Base-by-base conservation (phyloP, 805 yeast species). In the Priceomyces castillae region DNA sequence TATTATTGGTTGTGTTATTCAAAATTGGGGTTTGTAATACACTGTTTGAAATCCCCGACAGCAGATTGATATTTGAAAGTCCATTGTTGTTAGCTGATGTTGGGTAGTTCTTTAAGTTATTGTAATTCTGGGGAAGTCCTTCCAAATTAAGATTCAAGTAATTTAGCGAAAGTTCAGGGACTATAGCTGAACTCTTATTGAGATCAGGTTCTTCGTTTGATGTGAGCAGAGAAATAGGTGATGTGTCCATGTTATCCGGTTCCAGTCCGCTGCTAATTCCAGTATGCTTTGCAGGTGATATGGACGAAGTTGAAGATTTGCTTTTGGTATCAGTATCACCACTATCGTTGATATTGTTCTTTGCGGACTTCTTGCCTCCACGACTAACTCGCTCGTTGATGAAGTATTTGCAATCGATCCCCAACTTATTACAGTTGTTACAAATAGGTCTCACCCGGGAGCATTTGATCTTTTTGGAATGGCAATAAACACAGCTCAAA, bases 391-490 rank as follows among this genome's bases (percentile, higher is more conserved):
- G 54, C 47, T 80, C 82, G 51, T 81, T 81, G 37, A 74, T 71
- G 51, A 79, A 81, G 54, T 80, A 80, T 48, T 71, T 71, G 59
- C 86, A 81, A 28, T 67, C 73, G 31, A 69, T 51, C 2, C 69
- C 68, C 39, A 72, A 59, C 43, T 71, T 76, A 14, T 65, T 62
- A 60, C 88, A 82, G 48, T 73, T 72, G 20, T 68, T 63, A 54
- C 87, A 83, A 12, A 74, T 62, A 1, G 86, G 87, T 34, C 70
- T 73, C 33, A 68, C 72, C 46, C 82, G 71, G n/a, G 80, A 76
- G 58, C 87, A 82, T 50, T 78, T 80, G 46, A 81, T 74, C 61
- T 81, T 82, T 58, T 78, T 80, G 34, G 77, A 71, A 53, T 80
- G 82, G 52, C 86, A 80, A 37, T 82, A 65, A 12, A 76, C 72